Percentiles rank a stretch among this genome's conserved stretches.
These are phyloP conservation scores for Macrolepiota albuminosa DNA, from an alignment of 768 basidiomycete genomes.

Conservation along the genomic window DNA sequence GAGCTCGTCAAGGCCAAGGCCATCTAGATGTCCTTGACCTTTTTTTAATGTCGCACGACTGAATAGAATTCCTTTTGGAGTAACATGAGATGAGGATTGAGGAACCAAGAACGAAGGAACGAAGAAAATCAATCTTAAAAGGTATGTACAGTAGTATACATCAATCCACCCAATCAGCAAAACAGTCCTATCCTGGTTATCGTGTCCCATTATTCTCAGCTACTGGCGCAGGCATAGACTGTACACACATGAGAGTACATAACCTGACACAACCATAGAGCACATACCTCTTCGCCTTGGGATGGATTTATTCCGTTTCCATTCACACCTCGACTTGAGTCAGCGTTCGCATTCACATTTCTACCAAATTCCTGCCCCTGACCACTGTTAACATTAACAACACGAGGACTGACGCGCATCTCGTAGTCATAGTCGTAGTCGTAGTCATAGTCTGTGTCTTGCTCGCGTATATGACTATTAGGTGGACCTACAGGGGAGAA, in stretches of 20 bases:
- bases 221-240: not conserved
- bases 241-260: not conserved
- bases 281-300: not conserved
- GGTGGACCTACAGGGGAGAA: too few relatives aligned
- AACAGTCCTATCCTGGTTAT: not conserved
- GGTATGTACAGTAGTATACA: not conserved
- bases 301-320: not conserved
- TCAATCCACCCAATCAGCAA: not conserved
- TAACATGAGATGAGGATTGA: not conserved
- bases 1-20: conserved; percentile 91
- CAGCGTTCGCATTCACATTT: not conserved
- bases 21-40: conserved; percentile 47
- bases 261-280: not conserved
- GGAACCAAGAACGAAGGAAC: not conserved
- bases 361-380: not conserved
- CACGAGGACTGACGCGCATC: not conserved
- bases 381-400: not conserved
- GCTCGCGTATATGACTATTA: not conserved
- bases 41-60: not conserved
- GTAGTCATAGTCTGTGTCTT: not conserved
- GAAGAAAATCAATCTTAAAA: not conserved
- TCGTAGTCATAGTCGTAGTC: not conserved
- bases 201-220: not conserved
- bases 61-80: conserved; percentile 7
- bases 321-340: not conserved